phyloP scores from a whole-genome alignment of 495 filamentous ascomycete species.

The Penicillium mononematosum region DNA sequence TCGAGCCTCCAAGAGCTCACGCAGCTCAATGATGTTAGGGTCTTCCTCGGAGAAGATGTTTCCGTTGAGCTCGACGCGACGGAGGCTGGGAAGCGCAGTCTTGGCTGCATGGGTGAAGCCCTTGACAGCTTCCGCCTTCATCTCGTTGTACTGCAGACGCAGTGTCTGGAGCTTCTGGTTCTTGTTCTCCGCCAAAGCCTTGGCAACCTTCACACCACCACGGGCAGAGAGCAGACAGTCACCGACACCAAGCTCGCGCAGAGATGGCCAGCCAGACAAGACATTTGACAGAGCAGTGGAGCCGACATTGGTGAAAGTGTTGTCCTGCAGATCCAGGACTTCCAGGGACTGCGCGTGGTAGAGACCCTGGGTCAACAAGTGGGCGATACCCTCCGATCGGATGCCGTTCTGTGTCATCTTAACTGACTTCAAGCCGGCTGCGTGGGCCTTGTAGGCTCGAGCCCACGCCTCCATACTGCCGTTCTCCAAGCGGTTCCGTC shows the following conservation, averaged over 20 bases:
- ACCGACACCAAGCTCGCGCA: constrained; percentile 82
- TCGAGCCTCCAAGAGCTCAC: constrained; percentile 50
- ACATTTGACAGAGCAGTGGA: constrained; percentile 76
- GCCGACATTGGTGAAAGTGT: constrained; percentile 85
- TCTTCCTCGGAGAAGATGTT: constrained; percentile 94
- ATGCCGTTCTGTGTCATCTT: constrained; percentile 99
- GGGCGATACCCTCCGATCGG: constrained; percentile 82
- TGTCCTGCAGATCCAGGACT: constrained; percentile 90
- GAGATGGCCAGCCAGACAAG: constrained; percentile 66
- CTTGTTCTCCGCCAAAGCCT: constrained; percentile 68
- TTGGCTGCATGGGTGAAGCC: constrained; percentile 63
- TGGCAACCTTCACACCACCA: constrained; percentile 70
- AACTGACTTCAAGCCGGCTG: constrained; percentile 68
- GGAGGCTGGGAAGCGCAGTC: constrained; percentile 63
- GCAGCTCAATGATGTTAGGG: constrained; percentile 52
- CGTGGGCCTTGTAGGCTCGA: constrained; percentile 75
- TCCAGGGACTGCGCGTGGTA: constrained; percentile 60
- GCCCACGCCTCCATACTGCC: constrained; percentile 96
- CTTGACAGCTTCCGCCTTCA: constrained; percentile 70
- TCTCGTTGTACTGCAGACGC: constrained; percentile 92
- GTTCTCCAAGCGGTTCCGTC: constrained; percentile 91
- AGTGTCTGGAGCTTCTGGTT: constrained; percentile 77
- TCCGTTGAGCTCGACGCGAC: constrained; percentile 88
- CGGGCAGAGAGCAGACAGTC: constrained; percentile 83
- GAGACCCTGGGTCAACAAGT: constrained; percentile 74